phyloP scores from a whole-genome alignment of 192 early-diverging fungal species.

The Irineochytrium annulatum region DNA sequence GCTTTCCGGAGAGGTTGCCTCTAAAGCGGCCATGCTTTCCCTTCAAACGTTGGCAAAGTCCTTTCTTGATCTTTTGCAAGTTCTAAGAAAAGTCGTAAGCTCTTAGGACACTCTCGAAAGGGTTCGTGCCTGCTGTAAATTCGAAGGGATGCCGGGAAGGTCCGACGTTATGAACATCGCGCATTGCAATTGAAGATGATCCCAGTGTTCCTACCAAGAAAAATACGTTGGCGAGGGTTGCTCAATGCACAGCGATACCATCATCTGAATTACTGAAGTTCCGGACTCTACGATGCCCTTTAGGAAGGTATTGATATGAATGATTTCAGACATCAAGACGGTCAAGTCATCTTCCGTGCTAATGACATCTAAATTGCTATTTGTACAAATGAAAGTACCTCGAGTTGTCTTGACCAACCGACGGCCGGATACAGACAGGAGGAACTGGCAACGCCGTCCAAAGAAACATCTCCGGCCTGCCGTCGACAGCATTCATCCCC shows the following conservation, averaged over 20 bases:
- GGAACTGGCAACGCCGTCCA: slow-evolving; percentile 96
- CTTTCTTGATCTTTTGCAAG: slow-evolving; percentile 62
- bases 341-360: slow-evolving; percentile 98
- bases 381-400: slow-evolving; percentile 24
- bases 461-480: slow-evolving; percentile 87
- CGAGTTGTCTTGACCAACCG: slow-evolving; percentile 87
- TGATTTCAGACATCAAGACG: slow-evolving; percentile 89
- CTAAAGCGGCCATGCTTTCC: slow-evolving; percentile 99
- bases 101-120: slow-evolving; percentile 34
- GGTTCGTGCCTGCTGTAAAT: slow-evolving; percentile 65
- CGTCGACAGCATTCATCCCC: slow-evolving; percentile 78
- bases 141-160: slow-evolving; percentile 79
- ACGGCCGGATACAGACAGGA: slow-evolving; percentile 92
- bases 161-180: slow-evolving; percentile 98
- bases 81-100: slow-evolving; percentile 22
- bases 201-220: slow-evolving; percentile 83
- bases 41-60: slow-evolving; percentile 95
- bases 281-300: slow-evolving; percentile 11
- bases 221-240: neutral
- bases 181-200: slow-evolving; percentile 85
- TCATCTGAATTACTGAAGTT: slow-evolving; percentile 8
- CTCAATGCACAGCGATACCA: slow-evolving; percentile 1
- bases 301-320: slow-evolving; percentile 65
- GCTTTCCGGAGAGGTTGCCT: slow-evolving; percentile 97
- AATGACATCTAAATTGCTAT: neutral